phyloP scores from a whole-genome alignment of 345 rosid genomes.

The Moricandia arvensis region DNA sequence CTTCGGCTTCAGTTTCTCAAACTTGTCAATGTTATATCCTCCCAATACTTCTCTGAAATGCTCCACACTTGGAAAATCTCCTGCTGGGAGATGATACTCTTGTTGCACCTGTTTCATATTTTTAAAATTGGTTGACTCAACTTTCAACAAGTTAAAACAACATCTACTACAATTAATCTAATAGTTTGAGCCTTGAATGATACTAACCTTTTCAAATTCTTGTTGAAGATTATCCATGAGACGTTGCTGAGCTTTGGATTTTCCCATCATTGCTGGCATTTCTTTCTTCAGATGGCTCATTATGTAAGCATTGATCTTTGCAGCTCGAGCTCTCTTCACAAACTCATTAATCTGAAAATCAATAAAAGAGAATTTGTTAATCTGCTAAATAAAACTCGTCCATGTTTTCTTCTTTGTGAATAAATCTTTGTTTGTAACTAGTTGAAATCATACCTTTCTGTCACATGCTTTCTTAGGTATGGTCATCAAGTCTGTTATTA shows the following conservation, averaged over 20 bases:
- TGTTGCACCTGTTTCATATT: slow-evolving; percentile 61
- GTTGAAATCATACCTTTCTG: slow-evolving; percentile 52
- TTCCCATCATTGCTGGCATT: slow-evolving; percentile 98
- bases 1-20: slow-evolving; percentile 84
- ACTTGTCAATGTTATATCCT: slow-evolving; percentile 71
- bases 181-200: background rate
- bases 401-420: background rate
- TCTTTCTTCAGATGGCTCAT: slow-evolving; percentile 91
- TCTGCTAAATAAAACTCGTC: background rate
- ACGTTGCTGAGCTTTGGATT: slow-evolving; percentile 80
- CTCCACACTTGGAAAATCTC: slow-evolving; percentile 82
- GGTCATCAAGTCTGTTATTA: slow-evolving; percentile 62
- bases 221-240: slow-evolving; percentile 74
- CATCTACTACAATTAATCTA: background rate
- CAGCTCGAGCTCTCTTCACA: slow-evolving; percentile 92
- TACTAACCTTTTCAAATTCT: slow-evolving; percentile 74
- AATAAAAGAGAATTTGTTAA: background rate
- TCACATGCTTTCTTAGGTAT: slow-evolving; percentile 96
- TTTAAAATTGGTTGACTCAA: background rate
- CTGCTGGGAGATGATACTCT: slow-evolving; percentile 74
- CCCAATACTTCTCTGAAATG: slow-evolving; percentile 70
- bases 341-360: slow-evolving; percentile 77
- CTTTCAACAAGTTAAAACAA: too few relatives aligned
- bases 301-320: slow-evolving; percentile 87
- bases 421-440: background rate